Evolutionary conservation across 2,329 filamentous ascomycete species (phyloP), one percentile per base, ranked within the genome.

Genomic region (Westerdykella ornata): DNA sequence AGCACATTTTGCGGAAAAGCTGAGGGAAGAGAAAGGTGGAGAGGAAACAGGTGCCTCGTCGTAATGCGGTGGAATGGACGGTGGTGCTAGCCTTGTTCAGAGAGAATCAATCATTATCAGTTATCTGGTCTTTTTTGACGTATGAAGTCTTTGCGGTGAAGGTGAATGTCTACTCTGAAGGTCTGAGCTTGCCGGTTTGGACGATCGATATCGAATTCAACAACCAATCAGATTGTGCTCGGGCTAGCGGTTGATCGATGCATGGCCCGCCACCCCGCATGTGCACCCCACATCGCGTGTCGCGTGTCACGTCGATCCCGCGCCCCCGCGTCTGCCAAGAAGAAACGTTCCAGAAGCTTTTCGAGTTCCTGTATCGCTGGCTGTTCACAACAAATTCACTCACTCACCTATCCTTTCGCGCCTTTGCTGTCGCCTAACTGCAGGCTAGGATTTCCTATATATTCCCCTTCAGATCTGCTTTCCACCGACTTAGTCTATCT

Each of bases 51-150:
- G 51, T 48, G 50, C 47, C 48, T 56, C 45, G 53, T 56, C 53
- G 47, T 56, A 52, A 56, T 57, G 52, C 43, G 34, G 55, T 42
- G 38, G 48, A 54, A 41, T 20, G 44, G 53, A 48, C 44, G 44
- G 51, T 43, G 48, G 46, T 52, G 44, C 52, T 47, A 13, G 30
- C 12, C 30, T 32, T 32, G n/a, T n/a, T 32, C 6, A 32, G 13
- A n/a, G 30, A 32, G 12, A 14, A 17, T 14, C 30, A 17, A 14
- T 14, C n/a, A 17, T 5, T 33, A 33, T 13, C 5, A 14, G 30
- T 14, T 7, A 33, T 14, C 5, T 33, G 30, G 5, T 33, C 16
- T 13, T 13, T n/a, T 14, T 14, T 33, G 30, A 22, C 9, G 5
- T 9, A 9, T 22, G 20, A 22, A 5, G 20, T 5, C 9, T 9